Conservation (phyloP, 495 filamentous ascomycete genomes). For the Penicillium cosmopolitanum region DNA sequence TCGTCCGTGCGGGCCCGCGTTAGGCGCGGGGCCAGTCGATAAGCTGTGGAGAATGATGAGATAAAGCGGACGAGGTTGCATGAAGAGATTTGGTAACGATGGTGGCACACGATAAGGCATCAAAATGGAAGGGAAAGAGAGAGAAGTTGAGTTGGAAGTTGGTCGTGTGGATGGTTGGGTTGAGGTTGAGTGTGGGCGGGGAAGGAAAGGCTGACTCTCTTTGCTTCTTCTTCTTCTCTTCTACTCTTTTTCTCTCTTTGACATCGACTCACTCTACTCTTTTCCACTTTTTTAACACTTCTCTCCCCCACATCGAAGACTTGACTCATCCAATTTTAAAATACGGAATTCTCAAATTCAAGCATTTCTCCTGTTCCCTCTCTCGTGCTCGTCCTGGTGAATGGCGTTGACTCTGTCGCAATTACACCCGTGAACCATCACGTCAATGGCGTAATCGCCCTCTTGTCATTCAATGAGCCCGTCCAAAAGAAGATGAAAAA, state of each 20-base stretch:
- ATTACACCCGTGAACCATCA: constrained; percentile 12
- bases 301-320: not conserved
- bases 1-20: constrained; percentile 2
- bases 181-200: not conserved
- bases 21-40: constrained; percentile 22
- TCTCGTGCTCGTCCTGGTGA: constrained; percentile 10
- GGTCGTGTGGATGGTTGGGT: not conserved
- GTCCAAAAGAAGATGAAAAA: not conserved
- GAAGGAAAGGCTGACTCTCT: not conserved
- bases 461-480: constrained; percentile 1
- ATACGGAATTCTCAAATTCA: no score
- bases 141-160: constrained; percentile 1
- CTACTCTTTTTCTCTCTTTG: not conserved
- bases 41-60: constrained; percentile 16
- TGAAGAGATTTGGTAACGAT: constrained; percentile 26
- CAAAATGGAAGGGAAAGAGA: not conserved
- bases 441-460: constrained; percentile 27
- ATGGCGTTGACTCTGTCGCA: constrained; percentile 12
- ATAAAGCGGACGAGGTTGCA: constrained; percentile 17
- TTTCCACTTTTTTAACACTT: not conserved
- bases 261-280: not conserved
- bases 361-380: not conserved
- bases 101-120: constrained; percentile 4
- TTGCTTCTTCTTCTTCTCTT: not conserved
- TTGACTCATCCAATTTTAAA: not conserved